Conservation (phyloP, 306 rosid species). For the Casuarina cunninghamiana region DNA sequence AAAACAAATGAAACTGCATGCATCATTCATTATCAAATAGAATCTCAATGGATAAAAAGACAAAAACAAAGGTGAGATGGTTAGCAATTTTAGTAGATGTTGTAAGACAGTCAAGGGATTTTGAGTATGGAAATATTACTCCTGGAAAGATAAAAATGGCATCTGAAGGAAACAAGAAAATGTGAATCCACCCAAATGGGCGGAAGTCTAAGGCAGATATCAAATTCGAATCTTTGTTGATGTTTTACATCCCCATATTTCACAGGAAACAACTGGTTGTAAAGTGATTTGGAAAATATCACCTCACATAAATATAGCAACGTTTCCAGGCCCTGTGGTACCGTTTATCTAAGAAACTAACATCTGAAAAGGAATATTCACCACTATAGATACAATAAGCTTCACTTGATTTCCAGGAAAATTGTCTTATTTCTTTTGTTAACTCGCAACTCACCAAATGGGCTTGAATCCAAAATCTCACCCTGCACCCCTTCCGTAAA, state of each 20-base stretch:
- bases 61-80: neutral
- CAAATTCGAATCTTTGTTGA: neutral
- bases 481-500: neutral
- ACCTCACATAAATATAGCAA: neutral
- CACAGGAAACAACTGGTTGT: neutral
- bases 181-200: conserved; percentile 4
- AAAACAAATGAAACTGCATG: conserved; percentile 16
- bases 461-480: neutral
- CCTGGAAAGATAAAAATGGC: neutral
- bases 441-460: neutral
- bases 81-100: neutral
- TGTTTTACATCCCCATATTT: neutral
- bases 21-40: conserved; percentile 12
- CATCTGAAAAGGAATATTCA: neutral
- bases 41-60: neutral
- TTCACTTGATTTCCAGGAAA: neutral
- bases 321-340: neutral
- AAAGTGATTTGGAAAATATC: neutral
- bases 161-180: neutral
- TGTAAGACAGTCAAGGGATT: neutral
- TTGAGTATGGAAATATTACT: neutral
- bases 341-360: neutral
- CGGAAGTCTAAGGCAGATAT: neutral
- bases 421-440: neutral
- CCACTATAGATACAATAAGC: neutral